Base-by-base conservation (phyloP, 1,139 yeast species). In the Candida pseudoviswanathii region DNA sequence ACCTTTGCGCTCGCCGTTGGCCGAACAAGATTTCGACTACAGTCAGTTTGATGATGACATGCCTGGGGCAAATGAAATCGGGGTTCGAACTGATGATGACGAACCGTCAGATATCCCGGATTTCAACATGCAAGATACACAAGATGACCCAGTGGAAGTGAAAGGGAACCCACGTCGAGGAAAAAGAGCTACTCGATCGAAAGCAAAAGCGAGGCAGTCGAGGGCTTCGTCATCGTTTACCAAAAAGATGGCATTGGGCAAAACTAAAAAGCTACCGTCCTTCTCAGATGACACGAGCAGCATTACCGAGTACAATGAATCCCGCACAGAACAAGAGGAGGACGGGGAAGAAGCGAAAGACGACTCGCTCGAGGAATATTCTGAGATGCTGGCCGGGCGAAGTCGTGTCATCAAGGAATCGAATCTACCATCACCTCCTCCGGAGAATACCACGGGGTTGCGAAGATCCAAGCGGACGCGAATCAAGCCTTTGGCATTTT, bases 401-500 rank as follows among this genome's bases (percentile, higher is more conserved):
- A 37, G 29, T 10, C 26, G 29, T 9, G 29, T 46, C 46, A 56
- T 59, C 5, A 60, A 58, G 41, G 72, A 73, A 2, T 67, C 75
- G 3, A 76, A 76, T 5, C 63, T 74, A 46, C 79, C 78, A 1
- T 72, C 77, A 1, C 79, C 78, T 2, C 78, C 80, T 5, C 78
- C 78, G 3, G 79, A 79, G 2, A 78, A 78, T 6, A 77, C 78
- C 1, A 78, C 73, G 51, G 78, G 77, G 0, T 61, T 72, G 11
- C 63, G 80, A 39, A 58, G 79, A 54, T 87, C 96, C 0, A 75
- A 77, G 41, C 76, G 97, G 59, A 79, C 82, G 0, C 80, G 80
- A 55, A 77, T 88, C 5, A 82, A 86, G 2, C 96, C 96, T 0
- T 70, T 90, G 55, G 94, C 91, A 8, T 88, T 78, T 63, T 90